Evolutionary conservation across 345 rosid species (phyloP).

Genomic region (Acer yangbiense): DNA sequence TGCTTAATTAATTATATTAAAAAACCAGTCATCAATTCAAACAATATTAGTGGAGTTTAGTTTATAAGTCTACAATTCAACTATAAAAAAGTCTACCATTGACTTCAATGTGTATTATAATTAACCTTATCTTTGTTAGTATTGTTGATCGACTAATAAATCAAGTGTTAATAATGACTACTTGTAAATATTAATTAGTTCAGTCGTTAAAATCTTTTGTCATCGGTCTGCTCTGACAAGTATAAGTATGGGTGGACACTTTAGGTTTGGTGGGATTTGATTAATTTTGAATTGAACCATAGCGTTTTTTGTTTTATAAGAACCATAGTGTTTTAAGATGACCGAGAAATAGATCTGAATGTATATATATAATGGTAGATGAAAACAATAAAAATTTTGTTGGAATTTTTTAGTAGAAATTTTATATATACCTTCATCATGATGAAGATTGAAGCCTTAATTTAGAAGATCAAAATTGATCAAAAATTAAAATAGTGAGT

Average conservation of each 20-base stretch:
- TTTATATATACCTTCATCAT: background rate
- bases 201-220: background rate
- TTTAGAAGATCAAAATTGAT: background rate
- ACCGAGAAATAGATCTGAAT: background rate
- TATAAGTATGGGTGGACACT: background rate
- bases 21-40: no score
- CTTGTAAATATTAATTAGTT: background rate
- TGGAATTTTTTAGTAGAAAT: background rate
- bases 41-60: no score
- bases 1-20: background rate
- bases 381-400: background rate
- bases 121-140: background rate
- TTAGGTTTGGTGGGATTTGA: background rate
- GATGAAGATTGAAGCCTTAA: background rate
- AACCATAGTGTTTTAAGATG: background rate
- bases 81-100: background rate
- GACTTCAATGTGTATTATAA: background rate
- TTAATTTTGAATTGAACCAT: background rate
- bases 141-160: slow-evolving; percentile 15
- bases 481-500: background rate
- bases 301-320: no score
- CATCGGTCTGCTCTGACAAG: no score
- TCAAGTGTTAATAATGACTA: background rate
- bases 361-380: background rate
- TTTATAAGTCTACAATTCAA: no score